Evolutionary conservation across 2,329 filamentous ascomycete genomes (phyloP).

Genomic region (Penicillium sp.): DNA sequence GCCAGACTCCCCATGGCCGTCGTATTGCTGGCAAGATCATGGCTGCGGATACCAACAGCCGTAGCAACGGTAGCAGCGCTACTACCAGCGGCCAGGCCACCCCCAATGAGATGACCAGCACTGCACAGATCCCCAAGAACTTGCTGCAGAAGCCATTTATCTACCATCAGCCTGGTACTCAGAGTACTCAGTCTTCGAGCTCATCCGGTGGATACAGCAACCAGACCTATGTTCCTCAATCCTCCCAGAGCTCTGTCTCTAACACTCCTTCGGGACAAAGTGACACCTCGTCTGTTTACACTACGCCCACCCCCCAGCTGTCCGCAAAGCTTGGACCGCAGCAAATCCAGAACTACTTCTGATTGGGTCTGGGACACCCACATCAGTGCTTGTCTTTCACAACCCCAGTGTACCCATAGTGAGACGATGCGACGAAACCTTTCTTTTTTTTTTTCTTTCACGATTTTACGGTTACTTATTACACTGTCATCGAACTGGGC

Average conservation of each 20-base stretch:
- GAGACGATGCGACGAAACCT: conserved; percentile 36
- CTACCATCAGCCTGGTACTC: conserved; percentile 29
- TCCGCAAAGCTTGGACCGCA: conserved; percentile 29
- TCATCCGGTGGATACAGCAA: conserved; percentile 28
- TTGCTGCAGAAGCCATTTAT: conserved; percentile 33
- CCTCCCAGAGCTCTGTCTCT: conserved; percentile 18
- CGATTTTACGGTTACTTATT: conserved; percentile 28
- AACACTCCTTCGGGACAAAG: conserved; percentile 31
- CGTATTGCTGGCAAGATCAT: conserved; percentile 87
- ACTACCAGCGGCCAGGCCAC: conserved; percentile 37
- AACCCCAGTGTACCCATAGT: conserved; percentile 40
- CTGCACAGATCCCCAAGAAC: conserved; percentile 37
- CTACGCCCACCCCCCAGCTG: conserved; percentile 30
- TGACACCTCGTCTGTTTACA: conserved; percentile 34
- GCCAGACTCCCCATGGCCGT: conserved; percentile 89
- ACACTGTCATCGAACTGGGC: conserved; percentile 29
- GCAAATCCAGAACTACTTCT: conserved; percentile 38
- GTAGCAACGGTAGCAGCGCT: conserved; percentile 38
- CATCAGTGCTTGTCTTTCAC: conserved; percentile 22
- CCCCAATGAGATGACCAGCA: conserved; percentile 40
- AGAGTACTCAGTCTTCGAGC: conserved; percentile 26
- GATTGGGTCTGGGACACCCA: conserved; percentile 20
- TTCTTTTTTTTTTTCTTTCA: conserved; percentile 22
- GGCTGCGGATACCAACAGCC: conserved; percentile 51
- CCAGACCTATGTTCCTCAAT: conserved; percentile 27